Evolutionary conservation across 495 filamentous ascomycete species (phyloP).

Genomic region (Penicillium simplicissimum): DNA sequence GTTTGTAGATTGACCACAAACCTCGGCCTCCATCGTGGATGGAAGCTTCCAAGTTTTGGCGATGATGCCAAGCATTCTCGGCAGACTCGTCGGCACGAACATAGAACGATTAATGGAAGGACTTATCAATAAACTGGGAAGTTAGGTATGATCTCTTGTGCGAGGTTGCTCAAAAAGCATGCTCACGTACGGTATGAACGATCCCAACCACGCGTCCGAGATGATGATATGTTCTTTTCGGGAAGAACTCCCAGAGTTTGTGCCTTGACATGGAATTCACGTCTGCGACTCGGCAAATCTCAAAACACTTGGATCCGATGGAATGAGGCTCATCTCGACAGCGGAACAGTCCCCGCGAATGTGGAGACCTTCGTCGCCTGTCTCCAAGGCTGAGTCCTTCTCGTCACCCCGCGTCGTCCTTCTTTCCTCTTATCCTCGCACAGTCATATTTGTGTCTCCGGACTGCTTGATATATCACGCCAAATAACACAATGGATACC

Average conservation of each 20-base stretch:
- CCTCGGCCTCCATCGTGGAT: not conserved
- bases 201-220: too few species aligned
- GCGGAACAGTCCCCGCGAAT: not conserved
- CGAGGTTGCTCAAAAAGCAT: too few species aligned
- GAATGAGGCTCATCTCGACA: not conserved
- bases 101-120: too few species aligned
- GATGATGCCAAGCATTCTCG: not conserved
- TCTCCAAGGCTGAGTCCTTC: not conserved
- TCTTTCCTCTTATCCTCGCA: too few species aligned
- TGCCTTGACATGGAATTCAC: too few species aligned
- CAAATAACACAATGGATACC: conserved; percentile 29
- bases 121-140: too few species aligned
- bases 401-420: not conserved
- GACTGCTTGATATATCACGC: too few species aligned
- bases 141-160: too few species aligned
- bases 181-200: too few species aligned
- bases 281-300: not conserved
- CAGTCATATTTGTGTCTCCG: too few species aligned
- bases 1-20: not conserved
- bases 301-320: not conserved
- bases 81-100: not conserved
- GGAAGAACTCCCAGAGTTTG: not conserved
- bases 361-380: not conserved
- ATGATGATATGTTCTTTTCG: not conserved
- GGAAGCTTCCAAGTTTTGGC: not conserved